Evolutionary conservation across 2,329 filamentous ascomycete genomes (phyloP).

Genomic region (Apiospora aurea): DNA sequence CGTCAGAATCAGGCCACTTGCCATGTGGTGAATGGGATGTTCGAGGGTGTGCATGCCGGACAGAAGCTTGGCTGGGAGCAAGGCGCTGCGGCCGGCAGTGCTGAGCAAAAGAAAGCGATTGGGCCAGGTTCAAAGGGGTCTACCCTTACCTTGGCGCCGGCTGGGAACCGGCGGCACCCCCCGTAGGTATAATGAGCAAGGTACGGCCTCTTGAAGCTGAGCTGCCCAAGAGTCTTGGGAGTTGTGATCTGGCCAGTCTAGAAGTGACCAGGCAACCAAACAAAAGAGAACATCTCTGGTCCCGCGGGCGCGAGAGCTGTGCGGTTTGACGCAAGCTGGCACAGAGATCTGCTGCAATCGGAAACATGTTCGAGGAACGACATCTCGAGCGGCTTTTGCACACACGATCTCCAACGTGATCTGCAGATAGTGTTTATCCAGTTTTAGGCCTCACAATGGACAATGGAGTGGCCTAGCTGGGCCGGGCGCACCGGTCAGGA

Average conservation of each 20-base stretch:
- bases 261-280: background rate
- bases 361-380: constrained; percentile 18
- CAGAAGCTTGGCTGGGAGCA: constrained; percentile 9
- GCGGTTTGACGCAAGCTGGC: constrained; percentile 16
- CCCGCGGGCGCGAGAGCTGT: background rate
- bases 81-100: constrained; percentile 1
- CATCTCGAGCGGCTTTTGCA: background rate
- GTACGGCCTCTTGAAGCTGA: background rate
- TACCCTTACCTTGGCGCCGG: background rate
- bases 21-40: constrained; percentile 24
- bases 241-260: background rate
- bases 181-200: background rate
- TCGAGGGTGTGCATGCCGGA: background rate
- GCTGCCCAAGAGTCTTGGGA: background rate
- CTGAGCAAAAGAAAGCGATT: constrained; percentile 6
- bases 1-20: constrained; percentile 28
- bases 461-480: constrained; percentile 8
- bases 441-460: background rate
- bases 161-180: background rate
- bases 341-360: constrained; percentile 18
- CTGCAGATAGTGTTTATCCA: constrained; percentile 19
- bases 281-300: background rate
- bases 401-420: constrained; percentile 15
- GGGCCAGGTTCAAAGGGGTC: background rate
- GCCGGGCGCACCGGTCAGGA: background rate